Evolutionary conservation across 805 yeast species (phyloP).

Genomic region (Candida vaughaniae): DNA sequence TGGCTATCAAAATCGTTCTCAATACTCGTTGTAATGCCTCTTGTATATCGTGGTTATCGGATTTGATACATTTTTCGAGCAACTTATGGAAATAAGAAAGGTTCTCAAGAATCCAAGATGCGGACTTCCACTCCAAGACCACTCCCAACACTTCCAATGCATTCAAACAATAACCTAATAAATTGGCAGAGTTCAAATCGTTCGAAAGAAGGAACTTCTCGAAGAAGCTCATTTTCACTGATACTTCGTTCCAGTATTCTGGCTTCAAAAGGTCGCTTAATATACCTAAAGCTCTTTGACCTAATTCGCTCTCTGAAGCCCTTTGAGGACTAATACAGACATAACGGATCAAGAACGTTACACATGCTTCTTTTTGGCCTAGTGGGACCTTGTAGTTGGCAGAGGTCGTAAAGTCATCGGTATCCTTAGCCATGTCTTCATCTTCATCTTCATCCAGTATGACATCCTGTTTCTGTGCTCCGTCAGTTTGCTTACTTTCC

Average conservation of each 20-base stretch:
- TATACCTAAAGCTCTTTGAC: conserved; percentile 77
- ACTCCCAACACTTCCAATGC: conserved; percentile 87
- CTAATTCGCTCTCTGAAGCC: conserved; percentile 79
- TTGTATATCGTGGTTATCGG: conserved; percentile 84
- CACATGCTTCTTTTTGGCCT: conserved; percentile 83
- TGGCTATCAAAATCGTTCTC: conserved; percentile 64
- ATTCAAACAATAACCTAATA: conserved; percentile 79
- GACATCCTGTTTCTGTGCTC: neutral
- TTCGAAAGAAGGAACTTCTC: conserved; percentile 82
- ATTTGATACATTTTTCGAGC: conserved; percentile 75
- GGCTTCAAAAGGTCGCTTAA: conserved; percentile 71
- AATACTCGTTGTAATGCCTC: conserved; percentile 78
- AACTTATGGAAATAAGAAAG: conserved; percentile 67
- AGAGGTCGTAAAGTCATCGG: conserved; percentile 44
- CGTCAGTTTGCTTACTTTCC: conserved; percentile 1
- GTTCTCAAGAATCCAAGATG: conserved; percentile 78
- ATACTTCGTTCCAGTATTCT: conserved; percentile 81
- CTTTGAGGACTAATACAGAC: conserved; percentile 84
- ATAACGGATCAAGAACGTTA: conserved; percentile 83
- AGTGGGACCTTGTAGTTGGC: conserved; percentile 63
- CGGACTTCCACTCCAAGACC: conserved; percentile 72
- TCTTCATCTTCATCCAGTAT: conserved; percentile 3
- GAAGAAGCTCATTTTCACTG: conserved; percentile 82
- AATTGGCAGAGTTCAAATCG: conserved; percentile 66
- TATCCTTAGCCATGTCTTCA: conserved; percentile 3